Evolutionary conservation across 176 grass and related monocot genomes (phyloP), one percentile per base, ranked within the genome.

Genomic region (Eleusine coracana): DNA sequence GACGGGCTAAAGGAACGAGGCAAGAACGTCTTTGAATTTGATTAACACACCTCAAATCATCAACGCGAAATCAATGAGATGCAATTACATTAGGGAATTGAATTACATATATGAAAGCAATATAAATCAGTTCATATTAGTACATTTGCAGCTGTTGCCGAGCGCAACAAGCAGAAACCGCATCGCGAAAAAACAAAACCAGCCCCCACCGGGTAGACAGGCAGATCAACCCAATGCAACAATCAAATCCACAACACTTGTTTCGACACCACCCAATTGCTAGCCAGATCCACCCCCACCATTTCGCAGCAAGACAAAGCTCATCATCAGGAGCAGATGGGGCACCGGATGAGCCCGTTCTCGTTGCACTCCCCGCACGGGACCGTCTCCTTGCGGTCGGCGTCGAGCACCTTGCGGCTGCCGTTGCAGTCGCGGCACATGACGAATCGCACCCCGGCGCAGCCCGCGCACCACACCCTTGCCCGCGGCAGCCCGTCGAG

Each of bases 371-470:
- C 87, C 14, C 45, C 93, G 79, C 96, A 99, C 83, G 73, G 86
- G 23, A 80, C 60, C 20, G 77, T 93, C 86, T 85, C 90, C 84
- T 85, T 92, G 75, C 84, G 66, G 7, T 88, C 85, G 42, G 78
- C 89, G 74, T 92, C 91, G 70, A 99, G 86, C 87, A 99, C 89
- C 89, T 99, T 99, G 80, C 96, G 86, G 79, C 96, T 99, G 74
- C 96, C 96, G 81, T 90, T 96, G 88, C 96, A 99, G 70, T 88
- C 87, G 80, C 90, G 73, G 80, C 96, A 99, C 96, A 99, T 89
- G 69, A 96, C 91, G 82, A 99, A 99, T 23, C 96, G 88, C 73
- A 99, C 85, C 23, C 93, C 91, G 23, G 86, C 90, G 76, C 96
- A 99, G 16, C 93, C 96, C 7, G 94, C 91, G 86, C 96, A 96